phyloP scores from a whole-genome alignment of 2,329 filamentous ascomycete genomes.

The Claviceps pusilla region DNA sequence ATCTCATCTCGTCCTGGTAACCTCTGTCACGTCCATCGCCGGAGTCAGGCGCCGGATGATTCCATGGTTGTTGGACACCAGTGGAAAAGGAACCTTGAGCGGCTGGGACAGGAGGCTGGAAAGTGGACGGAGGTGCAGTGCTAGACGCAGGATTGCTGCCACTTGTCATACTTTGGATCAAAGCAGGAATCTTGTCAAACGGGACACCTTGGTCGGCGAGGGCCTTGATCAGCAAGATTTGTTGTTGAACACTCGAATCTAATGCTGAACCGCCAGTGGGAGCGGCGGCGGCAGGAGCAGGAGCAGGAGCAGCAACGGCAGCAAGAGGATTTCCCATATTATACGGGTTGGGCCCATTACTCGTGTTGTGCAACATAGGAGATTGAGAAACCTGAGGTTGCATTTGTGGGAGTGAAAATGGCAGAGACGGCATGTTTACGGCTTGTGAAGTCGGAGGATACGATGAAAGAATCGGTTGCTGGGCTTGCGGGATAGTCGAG shows the following conservation, averaged over 20 bases:
- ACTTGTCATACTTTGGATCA: conserved; percentile 39
- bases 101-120: conserved; percentile 25
- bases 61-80: conserved; percentile 19
- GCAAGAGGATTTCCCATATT: conserved; percentile 19
- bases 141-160: conserved; percentile 19
- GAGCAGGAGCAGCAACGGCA: conserved; percentile 5
- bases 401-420: conserved; percentile 22
- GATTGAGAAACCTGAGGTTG: conserved; percentile 20
- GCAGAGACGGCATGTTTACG: conserved; percentile 43
- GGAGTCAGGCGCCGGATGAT: conserved; percentile 13
- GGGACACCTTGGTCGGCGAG: conserved; percentile 61
- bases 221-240: conserved; percentile 60
- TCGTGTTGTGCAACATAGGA: conserved; percentile 13
- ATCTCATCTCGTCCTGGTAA: conserved; percentile 45
- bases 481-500: conserved; percentile 14
- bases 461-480: conserved; percentile 15
- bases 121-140: conserved; percentile 18
- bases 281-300: conserved; percentile 19
- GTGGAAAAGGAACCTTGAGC: conserved; percentile 28
- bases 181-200: conserved; percentile 56
- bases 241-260: conserved; percentile 48
- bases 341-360: conserved; percentile 13
- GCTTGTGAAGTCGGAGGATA: conserved; percentile 36
- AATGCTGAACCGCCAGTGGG: conserved; percentile 22
- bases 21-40: conserved; percentile 41